phyloP scores from a whole-genome alignment of 441 rosid species.

The Mallotus repandus region DNA sequence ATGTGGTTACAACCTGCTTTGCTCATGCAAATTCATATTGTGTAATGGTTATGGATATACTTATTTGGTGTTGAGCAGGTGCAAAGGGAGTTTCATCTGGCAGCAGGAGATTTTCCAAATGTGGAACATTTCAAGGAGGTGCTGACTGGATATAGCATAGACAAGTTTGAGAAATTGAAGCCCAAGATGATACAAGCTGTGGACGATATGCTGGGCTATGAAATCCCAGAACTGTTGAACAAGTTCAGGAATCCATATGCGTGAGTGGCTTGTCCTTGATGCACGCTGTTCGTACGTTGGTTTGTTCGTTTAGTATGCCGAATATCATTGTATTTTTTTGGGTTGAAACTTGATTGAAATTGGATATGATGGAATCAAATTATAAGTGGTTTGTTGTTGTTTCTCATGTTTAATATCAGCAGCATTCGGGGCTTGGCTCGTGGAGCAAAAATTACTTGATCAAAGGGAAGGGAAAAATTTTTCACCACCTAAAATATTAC shows the following conservation, averaged over 20 bases:
- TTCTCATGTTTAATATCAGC: no score
- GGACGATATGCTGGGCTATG: slow-evolving; percentile 87
- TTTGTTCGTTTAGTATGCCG: no score
- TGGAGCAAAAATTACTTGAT: no score
- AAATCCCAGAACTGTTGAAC: slow-evolving; percentile 77
- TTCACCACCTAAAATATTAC: no score
- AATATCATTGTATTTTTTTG: no score
- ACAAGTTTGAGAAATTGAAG: slow-evolving; percentile 81
- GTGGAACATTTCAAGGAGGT: slow-evolving; percentile 69
- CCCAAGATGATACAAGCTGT: slow-evolving; percentile 84
- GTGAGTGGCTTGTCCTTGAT: background rate
- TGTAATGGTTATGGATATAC: background rate
- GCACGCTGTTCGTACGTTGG: no score
- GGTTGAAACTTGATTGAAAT: no score
- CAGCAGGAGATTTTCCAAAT: slow-evolving; percentile 82
- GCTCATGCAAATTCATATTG: background rate
- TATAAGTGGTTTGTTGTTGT: no score
- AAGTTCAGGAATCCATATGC: slow-evolving; percentile 72
- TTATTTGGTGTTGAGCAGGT: slow-evolving; percentile 40
- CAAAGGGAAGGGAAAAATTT: no score
- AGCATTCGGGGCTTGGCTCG: no score
- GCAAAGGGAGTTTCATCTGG: slow-evolving; percentile 74
- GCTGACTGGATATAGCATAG: slow-evolving; percentile 65
- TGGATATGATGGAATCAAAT: no score
- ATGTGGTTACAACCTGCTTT: no score